A percentile compares a stretch with the other conserved stretches of the same genome.
Conservation (phyloP, 1,284 basidiomycete genomes). For the Cerioporus squamosus region DNA sequence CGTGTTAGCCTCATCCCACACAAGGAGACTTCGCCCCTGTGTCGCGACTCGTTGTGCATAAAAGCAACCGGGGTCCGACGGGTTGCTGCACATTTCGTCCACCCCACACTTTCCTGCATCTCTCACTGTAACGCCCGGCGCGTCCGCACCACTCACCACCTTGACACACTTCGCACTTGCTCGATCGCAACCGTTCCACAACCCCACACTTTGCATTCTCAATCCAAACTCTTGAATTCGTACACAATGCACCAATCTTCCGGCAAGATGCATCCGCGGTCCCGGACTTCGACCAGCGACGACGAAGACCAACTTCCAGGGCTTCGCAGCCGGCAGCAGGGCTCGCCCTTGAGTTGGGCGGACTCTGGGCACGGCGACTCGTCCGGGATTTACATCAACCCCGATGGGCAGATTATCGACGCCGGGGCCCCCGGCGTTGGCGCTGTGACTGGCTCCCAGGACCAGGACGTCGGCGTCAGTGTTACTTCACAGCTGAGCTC, state of each 20-base stretch:
- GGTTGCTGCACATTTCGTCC: not conserved
- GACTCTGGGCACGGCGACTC: not conserved
- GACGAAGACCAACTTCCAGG: not conserved
- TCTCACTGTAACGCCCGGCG: slow-evolving; percentile 2
- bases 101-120: not conserved
- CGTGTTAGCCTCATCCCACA: too few species aligned
- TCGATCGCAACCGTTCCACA: not conserved
- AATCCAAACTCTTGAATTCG: not conserved
- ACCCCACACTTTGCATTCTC: not conserved
- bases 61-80: not conserved
- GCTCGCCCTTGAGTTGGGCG: not conserved
- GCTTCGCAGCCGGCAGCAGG: not conserved
- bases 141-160: not conserved
- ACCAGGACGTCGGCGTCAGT: too few species aligned
- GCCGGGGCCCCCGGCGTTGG: not conserved
- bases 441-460: not conserved
- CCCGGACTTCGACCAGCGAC: too few species aligned
- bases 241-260: slow-evolving; percentile 11
- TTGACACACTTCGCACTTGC: not conserved
- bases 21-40: too few species aligned
- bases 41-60: too few species aligned
- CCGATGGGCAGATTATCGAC: slow-evolving; percentile 16
- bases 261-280: slow-evolving; percentile 6
- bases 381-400: slow-evolving; percentile 9
- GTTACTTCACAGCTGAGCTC: too few species aligned